Evolutionary conservation across 202 grass and related monocot species (phyloP).

Genomic region (Zoysia matrella): DNA sequence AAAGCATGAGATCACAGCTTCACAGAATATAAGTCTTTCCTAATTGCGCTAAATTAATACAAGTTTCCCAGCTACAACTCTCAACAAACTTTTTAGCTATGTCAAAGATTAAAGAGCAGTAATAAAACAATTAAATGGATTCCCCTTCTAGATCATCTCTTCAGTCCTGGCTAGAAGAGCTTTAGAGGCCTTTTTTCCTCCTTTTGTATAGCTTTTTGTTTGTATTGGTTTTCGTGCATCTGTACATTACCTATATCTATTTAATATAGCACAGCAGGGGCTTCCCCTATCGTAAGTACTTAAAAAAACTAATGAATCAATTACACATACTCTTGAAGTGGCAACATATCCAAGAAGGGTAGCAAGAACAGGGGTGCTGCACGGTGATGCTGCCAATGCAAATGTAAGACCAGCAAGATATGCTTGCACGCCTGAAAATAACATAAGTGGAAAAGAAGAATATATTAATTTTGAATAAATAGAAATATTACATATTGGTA

Average conservation of each 20-base stretch:
- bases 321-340: slow-evolving; percentile 80
- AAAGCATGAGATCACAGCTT: not conserved
- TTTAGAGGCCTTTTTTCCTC: too few relatives aligned
- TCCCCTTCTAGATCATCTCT: too few relatives aligned
- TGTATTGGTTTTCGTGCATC: too few relatives aligned
- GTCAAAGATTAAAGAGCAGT: slow-evolving; percentile 3
- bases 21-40: not conserved
- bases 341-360: slow-evolving; percentile 96
- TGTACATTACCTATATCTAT: too few relatives aligned
- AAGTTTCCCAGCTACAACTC: not conserved
- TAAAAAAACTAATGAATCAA: slow-evolving; percentile 18
- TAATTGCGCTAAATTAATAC: slow-evolving; percentile 13
- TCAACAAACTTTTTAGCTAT: not conserved
- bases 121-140: not conserved
- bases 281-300: too few relatives aligned
- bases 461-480: slow-evolving; percentile 13
- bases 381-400: slow-evolving; percentile 94
- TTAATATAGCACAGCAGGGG: too few relatives aligned
- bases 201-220: too few relatives aligned
- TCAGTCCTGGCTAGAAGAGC: too few relatives aligned
- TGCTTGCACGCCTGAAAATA: slow-evolving; percentile 79
- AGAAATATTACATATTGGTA: slow-evolving; percentile 4
- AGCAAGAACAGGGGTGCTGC: slow-evolving; percentile 96
- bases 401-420: slow-evolving; percentile 98
- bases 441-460: slow-evolving; percentile 23